phyloP scores from a whole-genome alignment of 306 rosid genomes.

The Clitoria ternatea region DNA sequence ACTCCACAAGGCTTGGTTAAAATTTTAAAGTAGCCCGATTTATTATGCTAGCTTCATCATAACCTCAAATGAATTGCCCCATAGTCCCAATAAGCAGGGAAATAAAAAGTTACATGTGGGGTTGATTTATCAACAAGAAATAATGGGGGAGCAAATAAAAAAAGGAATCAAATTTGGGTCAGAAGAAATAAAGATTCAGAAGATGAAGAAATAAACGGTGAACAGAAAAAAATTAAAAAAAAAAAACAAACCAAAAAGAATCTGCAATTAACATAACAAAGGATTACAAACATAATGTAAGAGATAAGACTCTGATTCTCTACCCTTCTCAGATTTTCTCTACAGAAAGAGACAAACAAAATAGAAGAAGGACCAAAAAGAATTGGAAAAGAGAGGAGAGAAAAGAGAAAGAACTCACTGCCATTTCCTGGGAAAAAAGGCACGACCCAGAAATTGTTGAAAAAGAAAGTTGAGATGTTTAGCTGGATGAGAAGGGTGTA shows the following conservation, averaged over 20 bases:
- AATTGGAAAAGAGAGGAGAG: neutral
- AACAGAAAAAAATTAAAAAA: neutral
- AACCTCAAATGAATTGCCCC: neutral
- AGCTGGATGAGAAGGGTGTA: slow-evolving; percentile 27
- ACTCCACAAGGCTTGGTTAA: slow-evolving; percentile 12
- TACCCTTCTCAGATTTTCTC: slow-evolving; percentile 9
- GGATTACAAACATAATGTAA: slow-evolving; percentile 21
- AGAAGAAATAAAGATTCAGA: slow-evolving; percentile 8
- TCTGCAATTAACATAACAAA: neutral
- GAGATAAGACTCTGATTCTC: slow-evolving; percentile 11
- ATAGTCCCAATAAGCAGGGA: neutral
- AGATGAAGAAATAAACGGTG: neutral
- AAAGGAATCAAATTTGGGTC: slow-evolving; percentile 6
- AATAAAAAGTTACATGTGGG: neutral
- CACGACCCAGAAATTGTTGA: slow-evolving; percentile 17
- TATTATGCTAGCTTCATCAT: slow-evolving; percentile 1
- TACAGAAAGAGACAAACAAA: slow-evolving; percentile 17
- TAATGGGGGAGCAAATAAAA: neutral
- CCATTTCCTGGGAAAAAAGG: slow-evolving; percentile 44
- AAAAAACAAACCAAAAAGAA: neutral
- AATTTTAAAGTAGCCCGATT: neutral
- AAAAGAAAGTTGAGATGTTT: slow-evolving; percentile 22
- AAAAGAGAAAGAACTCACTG: slow-evolving; percentile 38
- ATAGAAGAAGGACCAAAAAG: neutral
- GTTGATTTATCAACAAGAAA: neutral